phyloP scores from a whole-genome alignment of 805 yeast species.

The Saturnispora gosingensis region DNA sequence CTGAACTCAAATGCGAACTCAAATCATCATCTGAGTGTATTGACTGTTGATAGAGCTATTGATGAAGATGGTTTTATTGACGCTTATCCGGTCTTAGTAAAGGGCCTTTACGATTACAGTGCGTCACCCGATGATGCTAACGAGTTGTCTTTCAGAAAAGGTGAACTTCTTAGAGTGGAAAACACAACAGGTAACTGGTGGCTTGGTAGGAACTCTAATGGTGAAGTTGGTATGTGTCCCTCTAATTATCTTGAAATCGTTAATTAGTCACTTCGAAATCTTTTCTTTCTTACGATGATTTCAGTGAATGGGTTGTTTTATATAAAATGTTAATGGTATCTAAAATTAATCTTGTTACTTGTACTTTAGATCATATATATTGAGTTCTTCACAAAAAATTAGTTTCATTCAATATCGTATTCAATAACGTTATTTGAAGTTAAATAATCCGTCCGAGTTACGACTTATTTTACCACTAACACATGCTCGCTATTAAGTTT shows the following conservation, averaged over 20 bases:
- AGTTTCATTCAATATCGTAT: background rate
- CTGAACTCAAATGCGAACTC: background rate
- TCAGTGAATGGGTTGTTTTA: background rate
- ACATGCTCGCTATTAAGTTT: too few species aligned
- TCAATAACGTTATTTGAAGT: too few species aligned
- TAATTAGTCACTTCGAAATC: slow-evolving; percentile 20
- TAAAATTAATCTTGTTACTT: background rate
- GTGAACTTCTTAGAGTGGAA: slow-evolving; percentile 83
- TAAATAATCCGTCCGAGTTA: too few species aligned
- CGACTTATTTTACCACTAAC: too few species aligned
- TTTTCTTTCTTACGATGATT: background rate
- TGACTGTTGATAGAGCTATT: slow-evolving; percentile 6
- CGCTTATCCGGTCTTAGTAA: slow-evolving; percentile 71
- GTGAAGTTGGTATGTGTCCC: slow-evolving; percentile 95
- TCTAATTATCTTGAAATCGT: slow-evolving; percentile 82
- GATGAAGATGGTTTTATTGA: slow-evolving; percentile 14
- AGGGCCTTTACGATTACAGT: slow-evolving; percentile 75
- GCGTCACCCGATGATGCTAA: slow-evolving; percentile 91
- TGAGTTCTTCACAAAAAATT: background rate
- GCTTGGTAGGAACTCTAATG: slow-evolving; percentile 86
- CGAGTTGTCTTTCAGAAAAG: slow-evolving; percentile 84
- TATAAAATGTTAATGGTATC: background rate
- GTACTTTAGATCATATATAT: background rate
- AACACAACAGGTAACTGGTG: slow-evolving; percentile 97
- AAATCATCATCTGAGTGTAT: background rate